phyloP scores from a whole-genome alignment of 176 grass and related monocot genomes.

The Aegilops bicornis region DNA sequence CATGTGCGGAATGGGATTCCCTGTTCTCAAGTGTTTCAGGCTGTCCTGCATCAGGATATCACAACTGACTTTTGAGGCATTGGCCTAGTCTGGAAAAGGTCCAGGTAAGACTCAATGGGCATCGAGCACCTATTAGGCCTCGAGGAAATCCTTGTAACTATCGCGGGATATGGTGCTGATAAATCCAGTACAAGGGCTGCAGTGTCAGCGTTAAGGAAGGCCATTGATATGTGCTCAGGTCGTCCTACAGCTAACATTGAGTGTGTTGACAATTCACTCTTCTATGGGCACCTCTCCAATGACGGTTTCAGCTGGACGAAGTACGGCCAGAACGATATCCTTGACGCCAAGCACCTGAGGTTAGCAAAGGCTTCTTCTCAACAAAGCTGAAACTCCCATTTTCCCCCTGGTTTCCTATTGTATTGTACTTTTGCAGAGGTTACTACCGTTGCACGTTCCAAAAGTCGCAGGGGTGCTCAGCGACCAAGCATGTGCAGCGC shows the following conservation, averaged over 20 bases:
- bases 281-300: neutral
- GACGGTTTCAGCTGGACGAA: conserved; percentile 55
- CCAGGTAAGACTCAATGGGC: neutral
- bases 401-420: neutral
- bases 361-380: neutral
- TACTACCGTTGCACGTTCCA: conserved; percentile 77
- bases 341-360: neutral
- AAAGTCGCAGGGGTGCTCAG: conserved; percentile 49
- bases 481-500: conserved; percentile 78
- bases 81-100: neutral
- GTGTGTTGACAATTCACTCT: neutral
- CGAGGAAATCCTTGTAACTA: neutral
- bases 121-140: neutral
- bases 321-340: conserved; percentile 36
- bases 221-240: neutral
- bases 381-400: too few relatives aligned
- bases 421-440: conserved; percentile 31
- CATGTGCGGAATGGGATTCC: neutral
- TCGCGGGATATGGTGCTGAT: neutral
- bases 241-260: neutral
- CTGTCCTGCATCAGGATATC: neutral
- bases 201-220: neutral
- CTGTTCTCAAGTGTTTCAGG: neutral
- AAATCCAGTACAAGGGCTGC: neutral
- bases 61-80: neutral